Evolutionary conservation across 805 yeast species (phyloP).

Genomic region (Sungouiozyma intestinalis): DNA sequence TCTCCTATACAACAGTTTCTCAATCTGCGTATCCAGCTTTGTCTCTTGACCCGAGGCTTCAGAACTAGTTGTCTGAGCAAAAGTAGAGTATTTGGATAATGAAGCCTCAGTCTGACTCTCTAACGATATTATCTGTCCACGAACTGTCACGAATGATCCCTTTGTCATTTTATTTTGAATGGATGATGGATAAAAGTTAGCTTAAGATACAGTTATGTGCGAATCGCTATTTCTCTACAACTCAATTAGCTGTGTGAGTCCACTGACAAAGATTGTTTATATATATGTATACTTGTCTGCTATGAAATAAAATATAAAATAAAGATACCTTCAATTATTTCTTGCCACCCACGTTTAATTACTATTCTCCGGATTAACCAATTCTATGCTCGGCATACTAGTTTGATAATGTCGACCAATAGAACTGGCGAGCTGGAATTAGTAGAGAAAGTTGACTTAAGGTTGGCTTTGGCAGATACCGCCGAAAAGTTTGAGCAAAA

Average conservation of each 20-base stretch:
- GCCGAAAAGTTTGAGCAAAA: constrained; percentile 54
- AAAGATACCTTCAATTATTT: not conserved
- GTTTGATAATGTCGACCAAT: not conserved
- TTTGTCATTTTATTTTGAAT: constrained; percentile 5
- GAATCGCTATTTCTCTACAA: too few species aligned
- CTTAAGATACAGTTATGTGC: too few species aligned
- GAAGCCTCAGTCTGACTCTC: constrained; percentile 59
- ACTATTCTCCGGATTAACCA: not conserved
- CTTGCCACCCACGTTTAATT: not conserved
- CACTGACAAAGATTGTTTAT: too few species aligned
- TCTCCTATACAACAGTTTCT: constrained; percentile 41
- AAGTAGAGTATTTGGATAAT: constrained; percentile 43
- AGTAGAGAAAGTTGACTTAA: constrained; percentile 69
- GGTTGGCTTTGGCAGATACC: constrained; percentile 65
- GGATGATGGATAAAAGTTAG: too few species aligned
- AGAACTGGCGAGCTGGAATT: constrained; percentile 44
- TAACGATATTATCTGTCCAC: constrained; percentile 56
- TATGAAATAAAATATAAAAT: too few species aligned
- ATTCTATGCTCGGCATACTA: not conserved
- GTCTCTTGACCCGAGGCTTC: constrained; percentile 40
- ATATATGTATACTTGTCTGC: too few species aligned
- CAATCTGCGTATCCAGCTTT: constrained; percentile 37
- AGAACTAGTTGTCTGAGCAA: constrained; percentile 41
- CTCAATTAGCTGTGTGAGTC: too few species aligned
- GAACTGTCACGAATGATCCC: constrained; percentile 43